phyloP scores from a whole-genome alignment of 2,329 filamentous ascomycete species.

The Didymella lethalis region DNA sequence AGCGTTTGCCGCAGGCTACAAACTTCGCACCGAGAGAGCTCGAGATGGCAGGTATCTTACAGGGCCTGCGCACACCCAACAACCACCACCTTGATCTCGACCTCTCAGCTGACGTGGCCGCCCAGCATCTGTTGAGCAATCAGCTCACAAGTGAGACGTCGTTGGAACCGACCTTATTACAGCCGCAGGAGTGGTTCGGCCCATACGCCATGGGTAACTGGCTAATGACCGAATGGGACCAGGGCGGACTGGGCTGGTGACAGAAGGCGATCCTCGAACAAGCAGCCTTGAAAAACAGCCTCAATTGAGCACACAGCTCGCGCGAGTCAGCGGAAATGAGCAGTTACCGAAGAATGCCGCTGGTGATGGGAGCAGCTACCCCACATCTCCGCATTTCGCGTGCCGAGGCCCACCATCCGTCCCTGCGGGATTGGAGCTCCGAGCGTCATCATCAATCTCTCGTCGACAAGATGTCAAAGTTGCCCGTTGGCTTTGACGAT shows the following conservation, averaged over 20 bases:
- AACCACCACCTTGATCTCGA: constrained; percentile 34
- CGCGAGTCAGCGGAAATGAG: constrained; percentile 1
- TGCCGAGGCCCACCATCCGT: constrained; percentile 29
- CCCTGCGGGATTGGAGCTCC: constrained; percentile 1
- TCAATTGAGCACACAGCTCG: neutral
- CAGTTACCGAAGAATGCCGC: constrained; percentile 27
- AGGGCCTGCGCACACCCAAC: constrained; percentile 38
- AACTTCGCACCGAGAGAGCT: constrained; percentile 37
- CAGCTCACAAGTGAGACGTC: constrained; percentile 23
- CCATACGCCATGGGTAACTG: constrained; percentile 44
- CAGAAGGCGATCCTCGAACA: too few relatives aligned
- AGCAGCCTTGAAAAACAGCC: neutral
- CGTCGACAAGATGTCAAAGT: neutral
- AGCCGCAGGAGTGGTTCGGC: constrained; percentile 42
- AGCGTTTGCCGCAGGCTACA: constrained; percentile 30
- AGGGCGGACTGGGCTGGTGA: constrained; percentile 36
- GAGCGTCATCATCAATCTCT: neutral
- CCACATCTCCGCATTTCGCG: constrained; percentile 33
- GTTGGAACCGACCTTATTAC: constrained; percentile 41
- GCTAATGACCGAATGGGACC: constrained; percentile 48
- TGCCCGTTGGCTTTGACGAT: neutral
- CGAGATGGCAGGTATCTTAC: constrained; percentile 45
- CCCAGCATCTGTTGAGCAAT: constrained; percentile 30
- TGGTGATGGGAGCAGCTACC: constrained; percentile 16
- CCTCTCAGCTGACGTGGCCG: constrained; percentile 21